These are phyloP conservation scores for Aurantiochytrium sp. DNA, from an alignment of 108 stramenopile species.

Conservation along the genomic window DNA sequence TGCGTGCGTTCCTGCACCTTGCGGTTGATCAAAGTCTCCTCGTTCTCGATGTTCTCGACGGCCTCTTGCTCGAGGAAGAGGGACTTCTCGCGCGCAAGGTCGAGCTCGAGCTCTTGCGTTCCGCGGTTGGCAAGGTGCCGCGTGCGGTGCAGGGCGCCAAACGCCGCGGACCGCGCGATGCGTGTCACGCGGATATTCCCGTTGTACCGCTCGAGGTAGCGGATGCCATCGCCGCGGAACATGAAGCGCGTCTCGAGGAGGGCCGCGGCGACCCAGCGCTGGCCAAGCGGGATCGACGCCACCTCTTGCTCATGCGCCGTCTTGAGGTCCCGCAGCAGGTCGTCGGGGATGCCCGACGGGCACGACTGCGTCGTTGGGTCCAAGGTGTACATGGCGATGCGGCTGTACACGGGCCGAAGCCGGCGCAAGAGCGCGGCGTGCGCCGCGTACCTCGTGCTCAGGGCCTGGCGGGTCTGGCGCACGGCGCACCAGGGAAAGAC, in stretches of 20 bases:
- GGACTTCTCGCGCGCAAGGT: neutral
- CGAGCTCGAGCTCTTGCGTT: neutral
- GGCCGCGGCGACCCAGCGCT: neutral
- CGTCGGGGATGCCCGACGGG: neutral
- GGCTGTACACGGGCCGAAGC: neutral
- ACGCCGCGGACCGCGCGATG: neutral
- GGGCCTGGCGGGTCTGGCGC: neutral
- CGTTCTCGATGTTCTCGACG: neutral
- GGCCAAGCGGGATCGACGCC: neutral
- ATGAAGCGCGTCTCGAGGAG: neutral
- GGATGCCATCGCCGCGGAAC: neutral
- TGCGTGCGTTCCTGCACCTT: neutral
- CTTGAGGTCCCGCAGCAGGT: neutral
- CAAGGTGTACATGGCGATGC: neutral
- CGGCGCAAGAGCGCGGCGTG: neutral
- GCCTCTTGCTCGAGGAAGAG: neutral
- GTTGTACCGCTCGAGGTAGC: neutral
- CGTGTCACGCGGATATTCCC: neutral
- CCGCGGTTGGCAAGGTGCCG: neutral
- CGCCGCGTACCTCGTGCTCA: neutral
- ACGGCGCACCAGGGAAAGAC: conserved; percentile 8
- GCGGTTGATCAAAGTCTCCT: neutral
- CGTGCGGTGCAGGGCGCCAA: neutral
- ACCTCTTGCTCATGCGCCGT: neutral
- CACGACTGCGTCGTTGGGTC: neutral